Conservation (phyloP, 2,329 filamentous ascomycete genomes). For the Ophiostoma ips region DNA sequence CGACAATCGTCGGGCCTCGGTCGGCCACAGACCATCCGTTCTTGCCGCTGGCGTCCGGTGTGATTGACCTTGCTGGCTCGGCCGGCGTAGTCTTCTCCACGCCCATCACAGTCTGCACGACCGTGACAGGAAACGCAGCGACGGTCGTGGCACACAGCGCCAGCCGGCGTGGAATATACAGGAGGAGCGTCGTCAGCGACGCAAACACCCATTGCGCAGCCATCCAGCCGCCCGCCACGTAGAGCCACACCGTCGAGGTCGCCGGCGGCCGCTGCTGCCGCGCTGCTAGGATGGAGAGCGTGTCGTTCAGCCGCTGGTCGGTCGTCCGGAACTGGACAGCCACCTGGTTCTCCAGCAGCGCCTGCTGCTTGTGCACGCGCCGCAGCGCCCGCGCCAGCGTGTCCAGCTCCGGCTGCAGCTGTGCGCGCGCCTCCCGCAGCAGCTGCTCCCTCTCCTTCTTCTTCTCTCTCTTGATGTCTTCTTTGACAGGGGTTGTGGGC, state of each 20-base stretch:
- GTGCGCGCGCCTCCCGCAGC: slow-evolving; percentile 45
- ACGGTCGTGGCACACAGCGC: not conserved
- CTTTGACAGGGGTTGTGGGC: slow-evolving; percentile 12
- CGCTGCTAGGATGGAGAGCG: slow-evolving; percentile 16
- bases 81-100: not conserved
- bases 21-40: not conserved
- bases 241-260: slow-evolving; percentile 17
- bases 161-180: slow-evolving; percentile 9
- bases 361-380: slow-evolving; percentile 80
- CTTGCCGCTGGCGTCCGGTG: not conserved
- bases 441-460: slow-evolving; percentile 18
- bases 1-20: not conserved
- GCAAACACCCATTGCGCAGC: not conserved
- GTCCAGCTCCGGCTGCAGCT: slow-evolving; percentile 69
- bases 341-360: slow-evolving; percentile 58
- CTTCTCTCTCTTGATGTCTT: slow-evolving; percentile 13
- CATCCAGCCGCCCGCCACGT: slow-evolving; percentile 19
- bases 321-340: slow-evolving; percentile 61
- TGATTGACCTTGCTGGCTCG: not conserved
- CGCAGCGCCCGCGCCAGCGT: slow-evolving; percentile 78
- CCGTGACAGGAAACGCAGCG: not conserved
- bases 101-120: not conserved
- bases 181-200: not conserved
- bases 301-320: slow-evolving; percentile 59
- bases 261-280: not conserved